These are phyloP conservation scores for Scedosporium aurantiacum DNA, from an alignment of 2,329 filamentous ascomycete species.

Conservation along the genomic window DNA sequence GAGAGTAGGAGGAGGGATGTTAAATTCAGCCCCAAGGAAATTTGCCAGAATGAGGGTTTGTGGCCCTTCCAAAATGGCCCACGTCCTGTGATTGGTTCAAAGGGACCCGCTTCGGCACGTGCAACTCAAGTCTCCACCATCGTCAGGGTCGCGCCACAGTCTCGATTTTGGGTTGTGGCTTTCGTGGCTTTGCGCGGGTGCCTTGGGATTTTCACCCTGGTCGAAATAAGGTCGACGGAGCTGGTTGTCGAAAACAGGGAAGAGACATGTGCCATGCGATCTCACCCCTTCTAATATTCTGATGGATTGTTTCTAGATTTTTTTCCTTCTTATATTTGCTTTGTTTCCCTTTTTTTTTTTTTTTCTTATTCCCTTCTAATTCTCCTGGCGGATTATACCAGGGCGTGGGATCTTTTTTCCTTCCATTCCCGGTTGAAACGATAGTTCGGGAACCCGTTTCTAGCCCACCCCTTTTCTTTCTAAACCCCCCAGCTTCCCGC, in stretches of 20 bases:
- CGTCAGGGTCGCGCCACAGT: neutral
- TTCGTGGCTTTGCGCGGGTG: neutral
- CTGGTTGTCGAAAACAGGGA: neutral
- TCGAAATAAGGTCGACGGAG: neutral
- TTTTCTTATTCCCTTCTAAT: neutral
- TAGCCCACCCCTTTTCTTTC: neutral
- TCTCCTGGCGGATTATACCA: neutral
- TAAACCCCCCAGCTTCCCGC: neutral
- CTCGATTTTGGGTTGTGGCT: neutral
- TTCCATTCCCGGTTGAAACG: neutral
- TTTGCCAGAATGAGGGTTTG: conserved; percentile 8
- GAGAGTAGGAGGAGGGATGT: conserved; percentile 2
- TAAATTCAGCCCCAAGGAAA: conserved; percentile 5
- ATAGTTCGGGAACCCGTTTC: neutral
- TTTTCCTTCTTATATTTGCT: neutral
- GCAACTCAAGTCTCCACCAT: neutral
- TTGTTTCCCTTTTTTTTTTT: neutral
- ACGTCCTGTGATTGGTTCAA: neutral
- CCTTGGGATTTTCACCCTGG: neutral
- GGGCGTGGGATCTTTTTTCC: neutral
- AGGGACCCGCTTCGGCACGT: neutral
- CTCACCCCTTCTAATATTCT: neutral
- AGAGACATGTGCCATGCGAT: neutral
- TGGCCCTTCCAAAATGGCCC: conserved; percentile 2
- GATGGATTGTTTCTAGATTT: neutral